Percentiles rank a stretch among this genome's conserved stretches.
phyloP scores from a whole-genome alignment of 257 asterid species.

The Linaria vulgaris region DNA sequence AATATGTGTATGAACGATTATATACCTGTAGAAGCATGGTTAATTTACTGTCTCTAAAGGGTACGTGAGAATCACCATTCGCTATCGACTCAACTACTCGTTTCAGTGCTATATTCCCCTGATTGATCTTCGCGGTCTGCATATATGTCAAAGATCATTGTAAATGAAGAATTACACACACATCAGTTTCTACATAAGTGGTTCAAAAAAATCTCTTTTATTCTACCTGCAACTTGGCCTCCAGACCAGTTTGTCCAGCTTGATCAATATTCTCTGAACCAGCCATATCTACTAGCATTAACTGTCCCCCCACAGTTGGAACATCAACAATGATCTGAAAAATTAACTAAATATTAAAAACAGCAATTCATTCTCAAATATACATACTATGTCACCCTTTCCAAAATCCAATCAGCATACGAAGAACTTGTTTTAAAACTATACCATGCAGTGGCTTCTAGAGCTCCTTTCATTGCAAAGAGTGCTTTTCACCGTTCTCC shows the following conservation, averaged over 20 bases:
- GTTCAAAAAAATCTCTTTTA: background rate
- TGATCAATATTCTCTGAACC: slow-evolving; percentile 98
- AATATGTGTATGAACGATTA: background rate
- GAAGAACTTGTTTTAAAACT: no score
- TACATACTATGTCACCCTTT: no score
- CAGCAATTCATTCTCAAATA: background rate
- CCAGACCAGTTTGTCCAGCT: slow-evolving; percentile 89
- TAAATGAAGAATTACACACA: background rate
- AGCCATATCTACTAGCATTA: slow-evolving; percentile 98
- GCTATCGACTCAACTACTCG: slow-evolving; percentile 98
- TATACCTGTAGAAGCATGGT: slow-evolving; percentile 98
- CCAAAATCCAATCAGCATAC: no score
- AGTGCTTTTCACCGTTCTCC: slow-evolving; percentile 86
- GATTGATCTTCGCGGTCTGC: slow-evolving; percentile 95
- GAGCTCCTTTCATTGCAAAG: slow-evolving; percentile 94
- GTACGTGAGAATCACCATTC: slow-evolving; percentile 94
- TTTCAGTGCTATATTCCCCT: slow-evolving; percentile 81
- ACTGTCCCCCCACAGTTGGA: slow-evolving; percentile 93
- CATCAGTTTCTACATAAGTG: background rate
- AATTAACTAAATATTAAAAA: background rate
- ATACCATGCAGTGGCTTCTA: slow-evolving; percentile 95
- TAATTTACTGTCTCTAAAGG: slow-evolving; percentile 94
- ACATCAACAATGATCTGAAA: slow-evolving; percentile 84
- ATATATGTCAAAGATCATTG: background rate
- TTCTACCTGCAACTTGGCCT: slow-evolving; percentile 89